phyloP scores from a whole-genome alignment of 257 asterid species.

The Solanum bulbocastanum region DNA sequence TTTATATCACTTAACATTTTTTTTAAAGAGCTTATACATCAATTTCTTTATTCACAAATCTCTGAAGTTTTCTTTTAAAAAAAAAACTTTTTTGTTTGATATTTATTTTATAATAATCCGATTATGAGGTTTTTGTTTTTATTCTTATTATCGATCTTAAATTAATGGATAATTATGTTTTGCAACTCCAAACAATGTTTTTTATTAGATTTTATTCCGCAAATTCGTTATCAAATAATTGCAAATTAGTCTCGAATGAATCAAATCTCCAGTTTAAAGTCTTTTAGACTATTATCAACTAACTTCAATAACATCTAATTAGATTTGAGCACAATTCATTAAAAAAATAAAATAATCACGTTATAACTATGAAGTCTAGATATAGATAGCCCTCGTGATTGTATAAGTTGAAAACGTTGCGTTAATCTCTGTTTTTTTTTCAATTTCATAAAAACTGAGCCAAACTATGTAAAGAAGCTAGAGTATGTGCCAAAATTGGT shows the following conservation, averaged over 20 bases:
- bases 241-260: neutral
- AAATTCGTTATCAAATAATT: neutral
- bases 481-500: neutral
- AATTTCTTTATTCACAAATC: too few relatives aligned
- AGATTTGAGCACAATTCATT: neutral
- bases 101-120: too few relatives aligned
- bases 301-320: too few relatives aligned
- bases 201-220: neutral
- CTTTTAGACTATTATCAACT: too few relatives aligned
- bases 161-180: neutral
- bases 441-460: neutral
- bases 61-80: too few relatives aligned
- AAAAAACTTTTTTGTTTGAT: neutral
- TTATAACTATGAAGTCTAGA: neutral
- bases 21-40: neutral
- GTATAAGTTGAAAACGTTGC: too few relatives aligned
- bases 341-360: too few relatives aligned
- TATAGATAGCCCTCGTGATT: too few relatives aligned
- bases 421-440: too few relatives aligned
- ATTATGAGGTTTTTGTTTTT: neutral
- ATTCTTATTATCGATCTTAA: too few relatives aligned
- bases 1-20: too few relatives aligned
- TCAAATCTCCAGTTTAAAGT: neutral
- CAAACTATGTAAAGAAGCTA: neutral
- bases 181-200: too few relatives aligned